Evolutionary conservation across 805 yeast species (phyloP).

Genomic region (Sugiyamaella smithiae): DNA sequence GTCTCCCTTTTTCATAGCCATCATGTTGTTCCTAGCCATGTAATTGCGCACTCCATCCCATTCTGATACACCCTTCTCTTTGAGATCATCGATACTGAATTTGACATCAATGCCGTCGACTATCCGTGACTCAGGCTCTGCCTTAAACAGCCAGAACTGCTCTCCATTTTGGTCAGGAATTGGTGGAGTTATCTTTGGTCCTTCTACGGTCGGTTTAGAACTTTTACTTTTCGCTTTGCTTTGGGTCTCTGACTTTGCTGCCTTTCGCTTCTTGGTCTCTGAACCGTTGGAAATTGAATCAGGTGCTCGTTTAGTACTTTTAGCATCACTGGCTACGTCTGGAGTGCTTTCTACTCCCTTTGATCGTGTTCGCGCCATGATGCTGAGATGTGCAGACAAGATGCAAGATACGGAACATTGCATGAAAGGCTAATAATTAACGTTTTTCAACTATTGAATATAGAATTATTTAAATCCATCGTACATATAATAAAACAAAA

Average conservation of each 20-base stretch:
- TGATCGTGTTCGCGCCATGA: background rate
- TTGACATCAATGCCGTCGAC: slow-evolving; percentile 50
- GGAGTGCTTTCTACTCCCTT: too few species aligned
- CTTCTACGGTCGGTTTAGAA: background rate
- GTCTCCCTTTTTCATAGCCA: slow-evolving; percentile 48
- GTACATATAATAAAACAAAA: too few species aligned
- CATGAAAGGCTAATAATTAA: too few species aligned
- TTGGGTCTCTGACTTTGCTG: background rate
- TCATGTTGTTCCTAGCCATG: slow-evolving; percentile 53
- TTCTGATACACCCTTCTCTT: slow-evolving; percentile 40
- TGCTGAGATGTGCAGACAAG: too few species aligned
- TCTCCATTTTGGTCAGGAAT: background rate
- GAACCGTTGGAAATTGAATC: too few species aligned
- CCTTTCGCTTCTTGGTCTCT: too few species aligned
- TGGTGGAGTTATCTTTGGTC: background rate
- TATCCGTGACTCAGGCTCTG: slow-evolving; percentile 51
- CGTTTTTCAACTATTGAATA: too few species aligned
- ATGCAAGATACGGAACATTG: too few species aligned
- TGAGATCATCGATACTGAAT: slow-evolving; percentile 46
- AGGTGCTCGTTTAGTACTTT: too few species aligned
- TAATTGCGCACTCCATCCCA: slow-evolving; percentile 63
- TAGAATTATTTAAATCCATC: too few species aligned
- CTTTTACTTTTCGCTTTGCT: background rate
- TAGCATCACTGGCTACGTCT: too few species aligned
- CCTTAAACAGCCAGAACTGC: slow-evolving; percentile 52